Conservation (phyloP, 1,139 yeast species). For the Candida sojae region DNA sequence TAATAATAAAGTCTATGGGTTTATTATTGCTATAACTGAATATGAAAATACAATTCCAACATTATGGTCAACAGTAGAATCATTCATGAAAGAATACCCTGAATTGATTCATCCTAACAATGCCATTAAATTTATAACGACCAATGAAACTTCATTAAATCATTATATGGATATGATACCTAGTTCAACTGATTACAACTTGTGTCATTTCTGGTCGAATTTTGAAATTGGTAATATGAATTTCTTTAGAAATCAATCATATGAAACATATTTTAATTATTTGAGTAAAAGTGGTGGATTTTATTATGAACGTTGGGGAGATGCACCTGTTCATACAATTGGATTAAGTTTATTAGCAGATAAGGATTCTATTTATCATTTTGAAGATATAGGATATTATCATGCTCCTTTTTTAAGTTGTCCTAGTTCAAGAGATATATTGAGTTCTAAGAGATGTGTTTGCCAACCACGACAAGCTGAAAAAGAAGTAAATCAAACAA, state of each 20-base stretch:
- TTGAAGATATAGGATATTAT: constrained; percentile 86
- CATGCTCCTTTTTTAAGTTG: constrained; percentile 85
- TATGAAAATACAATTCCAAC: constrained; percentile 61
- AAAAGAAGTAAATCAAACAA: constrained; percentile 28
- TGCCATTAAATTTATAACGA: constrained; percentile 68
- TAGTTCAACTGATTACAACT: constrained; percentile 63
- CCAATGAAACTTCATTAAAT: constrained; percentile 47
- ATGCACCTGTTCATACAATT: constrained; percentile 93
- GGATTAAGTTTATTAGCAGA: constrained; percentile 71
- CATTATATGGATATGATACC: constrained; percentile 19
- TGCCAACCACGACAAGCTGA: constrained; percentile 51
- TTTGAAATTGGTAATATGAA: constrained; percentile 84
- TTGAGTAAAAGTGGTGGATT: constrained; percentile 81
- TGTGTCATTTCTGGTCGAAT: constrained; percentile 96
- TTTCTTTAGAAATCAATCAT: constrained; percentile 74
- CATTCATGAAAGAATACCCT: constrained; percentile 61
- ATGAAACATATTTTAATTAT: constrained; percentile 66
- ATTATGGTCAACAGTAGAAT: constrained; percentile 74
- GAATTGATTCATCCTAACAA: constrained; percentile 67
- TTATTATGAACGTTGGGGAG: constrained; percentile 96
- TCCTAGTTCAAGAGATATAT: constrained; percentile 58
- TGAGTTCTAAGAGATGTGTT: constrained; percentile 65
- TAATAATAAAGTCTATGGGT: constrained; percentile 43
- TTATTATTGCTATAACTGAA: constrained; percentile 45
- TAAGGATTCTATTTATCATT: constrained; percentile 73